Conservation (phyloP, 2,329 filamentous ascomycete genomes). For the Chrysoporthe austroafricana region DNA sequence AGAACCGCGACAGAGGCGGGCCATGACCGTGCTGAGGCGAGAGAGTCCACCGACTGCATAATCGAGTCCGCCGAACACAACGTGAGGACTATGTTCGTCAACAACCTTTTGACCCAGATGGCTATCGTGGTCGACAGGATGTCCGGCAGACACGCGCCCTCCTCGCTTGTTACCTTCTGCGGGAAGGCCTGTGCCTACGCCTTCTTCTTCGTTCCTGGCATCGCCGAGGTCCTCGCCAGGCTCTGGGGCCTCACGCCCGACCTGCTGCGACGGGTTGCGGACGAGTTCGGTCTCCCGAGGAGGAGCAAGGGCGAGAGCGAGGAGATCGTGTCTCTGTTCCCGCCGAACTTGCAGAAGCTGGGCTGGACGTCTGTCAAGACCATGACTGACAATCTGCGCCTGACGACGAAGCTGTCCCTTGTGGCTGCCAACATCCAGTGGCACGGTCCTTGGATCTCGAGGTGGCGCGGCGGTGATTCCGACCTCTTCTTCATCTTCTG, state of each 20-base stretch:
- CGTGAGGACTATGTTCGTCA: conserved; percentile 81
- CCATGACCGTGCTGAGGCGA: conserved; percentile 56
- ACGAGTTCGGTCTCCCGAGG: conserved; percentile 68
- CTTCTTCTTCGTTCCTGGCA: conserved; percentile 88
- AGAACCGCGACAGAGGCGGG: conserved; percentile 54
- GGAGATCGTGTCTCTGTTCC: conserved; percentile 71
- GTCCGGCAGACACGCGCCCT: conserved; percentile 70
- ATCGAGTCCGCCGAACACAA: conserved; percentile 81
- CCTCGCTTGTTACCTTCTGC: conserved; percentile 78
- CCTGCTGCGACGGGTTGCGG: conserved; percentile 71
- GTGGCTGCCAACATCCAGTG: conserved; percentile 76
- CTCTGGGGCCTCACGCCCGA: conserved; percentile 76
- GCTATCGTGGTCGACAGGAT: conserved; percentile 86
- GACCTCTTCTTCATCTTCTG: conserved; percentile 91
- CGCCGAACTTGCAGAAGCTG: conserved; percentile 62
- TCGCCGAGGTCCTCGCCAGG: conserved; percentile 81
- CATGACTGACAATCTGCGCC: conserved; percentile 62
- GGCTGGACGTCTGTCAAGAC: conserved; percentile 58
- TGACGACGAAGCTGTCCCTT: conserved; percentile 66
- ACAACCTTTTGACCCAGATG: conserved; percentile 83
- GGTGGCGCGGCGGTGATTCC: conserved; percentile 86
- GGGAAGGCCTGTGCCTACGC: conserved; percentile 91
- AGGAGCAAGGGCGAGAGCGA: conserved; percentile 61
- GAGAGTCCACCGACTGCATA: conserved; percentile 67
- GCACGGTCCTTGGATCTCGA: conserved; percentile 81